phyloP scores from a whole-genome alignment of 176 grass and related monocot species.

The Musa itinerans region DNA sequence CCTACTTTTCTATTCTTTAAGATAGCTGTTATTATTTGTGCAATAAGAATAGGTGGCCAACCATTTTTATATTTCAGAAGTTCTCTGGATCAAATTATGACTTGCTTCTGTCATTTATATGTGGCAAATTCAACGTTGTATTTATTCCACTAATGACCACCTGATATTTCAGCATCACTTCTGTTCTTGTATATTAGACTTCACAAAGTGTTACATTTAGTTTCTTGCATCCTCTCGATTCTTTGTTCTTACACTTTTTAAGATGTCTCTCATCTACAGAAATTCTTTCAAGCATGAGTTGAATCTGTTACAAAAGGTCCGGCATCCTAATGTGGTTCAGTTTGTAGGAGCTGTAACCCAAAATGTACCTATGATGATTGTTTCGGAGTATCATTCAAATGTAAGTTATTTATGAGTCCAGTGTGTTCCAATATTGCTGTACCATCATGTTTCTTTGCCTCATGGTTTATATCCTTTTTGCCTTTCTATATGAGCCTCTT shows the following conservation, averaged over 20 bases:
- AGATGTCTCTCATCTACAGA: neutral
- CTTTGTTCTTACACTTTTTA: neutral
- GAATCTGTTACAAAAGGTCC: slow-evolving; percentile 73
- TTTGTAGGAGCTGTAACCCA: slow-evolving; percentile 98
- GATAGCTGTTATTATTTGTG: neutral
- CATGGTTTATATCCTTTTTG: neutral
- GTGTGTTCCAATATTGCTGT: neutral
- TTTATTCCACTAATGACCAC: neutral
- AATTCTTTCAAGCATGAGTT: slow-evolving; percentile 38
- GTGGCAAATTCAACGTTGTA: neutral
- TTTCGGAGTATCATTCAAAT: slow-evolving; percentile 71
- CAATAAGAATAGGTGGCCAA: neutral
- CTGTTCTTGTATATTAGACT: neutral
- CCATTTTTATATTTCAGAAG: neutral
- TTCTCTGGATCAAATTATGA: neutral
- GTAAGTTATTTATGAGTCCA: slow-evolving; percentile 36
- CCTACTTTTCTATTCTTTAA: neutral
- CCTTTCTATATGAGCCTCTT: neutral
- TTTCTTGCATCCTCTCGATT: neutral
- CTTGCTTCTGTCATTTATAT: neutral
- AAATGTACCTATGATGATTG: slow-evolving; percentile 91
- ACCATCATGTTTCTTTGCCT: neutral
- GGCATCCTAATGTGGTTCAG: slow-evolving; percentile 89
- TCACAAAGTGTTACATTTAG: neutral
- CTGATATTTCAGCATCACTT: neutral